Evolutionary conservation across 768 basidiomycete species (phyloP).

Genomic region (Leccinum uliginosum): DNA sequence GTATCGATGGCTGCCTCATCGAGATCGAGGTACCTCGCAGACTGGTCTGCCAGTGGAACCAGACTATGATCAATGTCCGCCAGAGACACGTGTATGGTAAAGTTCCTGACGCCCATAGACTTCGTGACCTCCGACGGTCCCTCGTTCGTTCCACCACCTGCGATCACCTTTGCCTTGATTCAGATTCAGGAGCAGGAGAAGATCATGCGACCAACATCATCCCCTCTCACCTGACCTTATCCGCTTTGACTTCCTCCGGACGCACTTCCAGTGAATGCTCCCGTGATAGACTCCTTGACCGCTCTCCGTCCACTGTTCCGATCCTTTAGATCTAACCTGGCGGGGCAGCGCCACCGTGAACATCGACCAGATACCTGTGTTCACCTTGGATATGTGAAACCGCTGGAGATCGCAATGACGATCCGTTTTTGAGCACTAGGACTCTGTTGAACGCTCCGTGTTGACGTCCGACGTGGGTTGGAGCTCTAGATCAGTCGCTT

Average conservation of each 20-base stretch:
- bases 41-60: background rate
- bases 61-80: background rate
- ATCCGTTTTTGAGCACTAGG: conserved; percentile 13
- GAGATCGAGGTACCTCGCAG: background rate
- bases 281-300: conserved; percentile 26
- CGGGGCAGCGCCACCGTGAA: background rate
- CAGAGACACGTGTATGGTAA: background rate
- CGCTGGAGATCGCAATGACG: conserved; percentile 29
- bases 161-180: background rate
- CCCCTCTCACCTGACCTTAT: conserved; percentile 15
- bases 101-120: background rate
- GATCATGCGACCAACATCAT: background rate
- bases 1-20: background rate
- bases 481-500: background rate
- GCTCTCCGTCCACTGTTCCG: conserved; percentile 5
- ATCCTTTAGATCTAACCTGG: background rate
- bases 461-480: background rate
- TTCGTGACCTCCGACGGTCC: background rate
- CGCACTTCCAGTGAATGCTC: conserved; percentile 19
- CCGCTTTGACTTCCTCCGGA: conserved; percentile 23
- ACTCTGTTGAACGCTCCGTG: background rate
- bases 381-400: background rate
- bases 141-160: background rate
- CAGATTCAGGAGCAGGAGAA: background rate
- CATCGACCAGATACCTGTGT: too few relatives aligned